phyloP scores from a whole-genome alignment of 441 rosid species.

The Theobroma grandiflorum region DNA sequence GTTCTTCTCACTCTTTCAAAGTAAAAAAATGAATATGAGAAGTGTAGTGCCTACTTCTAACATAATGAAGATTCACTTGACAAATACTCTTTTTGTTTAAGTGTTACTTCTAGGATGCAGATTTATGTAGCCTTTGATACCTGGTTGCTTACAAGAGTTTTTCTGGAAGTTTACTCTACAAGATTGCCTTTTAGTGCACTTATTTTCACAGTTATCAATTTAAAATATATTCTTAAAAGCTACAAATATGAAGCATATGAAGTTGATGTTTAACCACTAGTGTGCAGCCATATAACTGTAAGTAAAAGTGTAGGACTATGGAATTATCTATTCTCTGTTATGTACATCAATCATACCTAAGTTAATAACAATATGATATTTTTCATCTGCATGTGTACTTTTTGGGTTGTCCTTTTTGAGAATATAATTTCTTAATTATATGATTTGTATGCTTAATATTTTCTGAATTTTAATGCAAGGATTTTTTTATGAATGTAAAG shows the following conservation, averaged over 20 bases:
- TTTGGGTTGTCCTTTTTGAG: slow-evolving; percentile 9
- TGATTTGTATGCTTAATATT: not conserved
- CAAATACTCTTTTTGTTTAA: not conserved
- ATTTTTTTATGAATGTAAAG: slow-evolving; percentile 9
- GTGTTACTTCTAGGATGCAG: not conserved
- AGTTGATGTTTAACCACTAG: not conserved
- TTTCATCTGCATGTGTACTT: not conserved
- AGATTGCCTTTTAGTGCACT: not conserved
- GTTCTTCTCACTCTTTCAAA: not conserved
- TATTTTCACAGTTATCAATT: not conserved
- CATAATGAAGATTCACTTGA: not conserved
- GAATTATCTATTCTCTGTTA: not conserved
- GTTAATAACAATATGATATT: not conserved
- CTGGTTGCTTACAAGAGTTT: not conserved
- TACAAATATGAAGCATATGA: slow-evolving; percentile 12
- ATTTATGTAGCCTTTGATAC: slow-evolving; percentile 2
- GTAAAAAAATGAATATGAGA: slow-evolving; percentile 6
- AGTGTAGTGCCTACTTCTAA: not conserved
- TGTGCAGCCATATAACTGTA: slow-evolving; percentile 23
- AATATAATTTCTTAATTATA: not conserved
- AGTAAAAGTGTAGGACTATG: not conserved
- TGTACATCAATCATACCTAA: not conserved
- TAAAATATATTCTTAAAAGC: not conserved
- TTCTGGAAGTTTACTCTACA: not conserved
- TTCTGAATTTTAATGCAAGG: not conserved